These are phyloP conservation scores for Eremochloa ophiuroides DNA, from an alignment of 176 grass and related monocot species.

Conservation along the genomic window DNA sequence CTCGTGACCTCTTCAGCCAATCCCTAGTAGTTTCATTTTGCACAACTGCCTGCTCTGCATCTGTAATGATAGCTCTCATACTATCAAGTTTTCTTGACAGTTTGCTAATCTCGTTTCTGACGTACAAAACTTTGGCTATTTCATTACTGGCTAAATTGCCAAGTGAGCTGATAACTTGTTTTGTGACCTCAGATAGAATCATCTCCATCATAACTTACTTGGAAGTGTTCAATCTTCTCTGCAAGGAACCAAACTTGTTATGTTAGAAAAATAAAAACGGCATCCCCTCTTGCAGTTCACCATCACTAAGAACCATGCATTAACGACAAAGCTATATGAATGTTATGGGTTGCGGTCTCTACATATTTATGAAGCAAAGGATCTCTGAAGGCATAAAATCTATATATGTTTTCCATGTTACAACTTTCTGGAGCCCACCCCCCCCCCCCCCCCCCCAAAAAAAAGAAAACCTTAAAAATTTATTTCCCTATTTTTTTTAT, in stretches of 20 bases:
- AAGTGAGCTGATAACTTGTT: conserved; percentile 32
- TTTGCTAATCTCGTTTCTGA: conserved; percentile 33
- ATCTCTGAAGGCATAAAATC: not conserved
- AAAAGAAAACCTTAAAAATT: not conserved
- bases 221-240: not conserved
- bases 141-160: conserved; percentile 20
- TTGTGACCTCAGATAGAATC: conserved; percentile 26
- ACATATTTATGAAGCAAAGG: not conserved
- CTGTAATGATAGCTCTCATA: conserved; percentile 17
- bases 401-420: not conserved
- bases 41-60: conserved; percentile 30
- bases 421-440: not conserved
- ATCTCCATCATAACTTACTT: conserved; percentile 33
- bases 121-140: conserved; percentile 19
- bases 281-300: not conserved
- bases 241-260: not conserved
- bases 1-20: conserved; percentile 26
- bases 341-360: not conserved
- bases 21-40: conserved; percentile 32
- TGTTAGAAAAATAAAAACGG: not conserved
- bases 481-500: not conserved
- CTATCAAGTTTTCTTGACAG: conserved; percentile 21
- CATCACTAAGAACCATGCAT: not conserved
- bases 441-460: no score
- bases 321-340: not conserved